Percentiles rank a stretch among this genome's conserved stretches.
These are phyloP conservation scores for Fusarium acutatum DNA, from an alignment of 2,329 filamentous ascomycete genomes.

Conservation along the genomic window DNA sequence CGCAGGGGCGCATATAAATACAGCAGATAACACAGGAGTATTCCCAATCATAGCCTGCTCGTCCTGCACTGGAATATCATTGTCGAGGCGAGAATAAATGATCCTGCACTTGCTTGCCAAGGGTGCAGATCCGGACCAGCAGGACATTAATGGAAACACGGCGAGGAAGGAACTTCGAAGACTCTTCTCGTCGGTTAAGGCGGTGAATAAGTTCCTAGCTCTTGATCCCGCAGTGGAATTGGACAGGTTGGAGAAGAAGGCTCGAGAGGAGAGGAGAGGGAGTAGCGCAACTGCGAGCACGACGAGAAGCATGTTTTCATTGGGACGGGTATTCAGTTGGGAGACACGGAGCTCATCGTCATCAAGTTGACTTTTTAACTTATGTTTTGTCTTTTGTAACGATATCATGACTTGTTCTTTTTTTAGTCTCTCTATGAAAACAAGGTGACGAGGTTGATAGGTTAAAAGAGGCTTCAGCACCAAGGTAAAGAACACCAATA, in stretches of 20 bases:
- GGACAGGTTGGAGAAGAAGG: not conserved
- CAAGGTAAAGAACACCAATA: too few species aligned
- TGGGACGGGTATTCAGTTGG: not conserved
- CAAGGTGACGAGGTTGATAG: too few species aligned
- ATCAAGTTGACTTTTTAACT: not conserved
- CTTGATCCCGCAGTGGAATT: not conserved
- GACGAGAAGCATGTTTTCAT: not conserved
- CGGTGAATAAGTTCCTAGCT: not conserved
- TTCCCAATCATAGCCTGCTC: not conserved
- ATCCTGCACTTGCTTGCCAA: not conserved
- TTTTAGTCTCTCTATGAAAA: too few species aligned
- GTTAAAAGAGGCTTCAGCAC: too few species aligned
- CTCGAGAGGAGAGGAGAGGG: not conserved
- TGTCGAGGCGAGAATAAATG: not conserved
- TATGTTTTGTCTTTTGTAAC: too few species aligned
- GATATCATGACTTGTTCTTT: too few species aligned
- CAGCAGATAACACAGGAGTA: fast-evolving
- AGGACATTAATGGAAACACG: not conserved
- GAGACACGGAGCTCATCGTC: not conserved
- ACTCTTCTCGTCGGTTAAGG: not conserved
- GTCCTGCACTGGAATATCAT: fast-evolving
- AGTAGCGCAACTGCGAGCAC: not conserved
- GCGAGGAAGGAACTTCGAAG: not conserved
- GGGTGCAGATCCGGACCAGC: not conserved
- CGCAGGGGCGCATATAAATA: not conserved